phyloP scores from a whole-genome alignment of 495 filamentous ascomycete genomes.

The Cairneyella variabilis region DNA sequence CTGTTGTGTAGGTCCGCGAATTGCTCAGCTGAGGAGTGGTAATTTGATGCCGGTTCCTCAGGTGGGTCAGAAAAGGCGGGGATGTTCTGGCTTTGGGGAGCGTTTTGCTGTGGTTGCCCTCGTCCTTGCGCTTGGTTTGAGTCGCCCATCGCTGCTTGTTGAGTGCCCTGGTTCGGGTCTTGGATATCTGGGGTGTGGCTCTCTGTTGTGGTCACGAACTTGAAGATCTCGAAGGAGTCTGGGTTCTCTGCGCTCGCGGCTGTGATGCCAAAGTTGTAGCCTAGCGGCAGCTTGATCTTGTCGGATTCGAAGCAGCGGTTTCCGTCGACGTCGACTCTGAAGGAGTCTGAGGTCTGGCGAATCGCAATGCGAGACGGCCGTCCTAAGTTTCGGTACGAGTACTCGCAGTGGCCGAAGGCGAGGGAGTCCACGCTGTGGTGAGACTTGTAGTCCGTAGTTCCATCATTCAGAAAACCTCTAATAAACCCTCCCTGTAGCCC shows the following conservation, averaged over 20 bases:
- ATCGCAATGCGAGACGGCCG: constrained; percentile 73
- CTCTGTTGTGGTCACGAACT: constrained; percentile 65
- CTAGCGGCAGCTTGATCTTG: constrained; percentile 70
- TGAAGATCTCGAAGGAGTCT: constrained; percentile 92
- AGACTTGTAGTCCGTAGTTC: constrained; percentile 71
- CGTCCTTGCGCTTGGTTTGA: constrained; percentile 23
- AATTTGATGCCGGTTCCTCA: constrained; percentile 15
- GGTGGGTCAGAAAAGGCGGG: constrained; percentile 14
- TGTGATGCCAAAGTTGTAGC: constrained; percentile 83
- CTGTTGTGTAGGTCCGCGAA: constrained; percentile 80
- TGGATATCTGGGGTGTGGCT: constrained; percentile 20
- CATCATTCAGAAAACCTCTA: constrained; percentile 92
- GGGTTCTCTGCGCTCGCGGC: constrained; percentile 86
- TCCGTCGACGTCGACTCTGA: constrained; percentile 80
- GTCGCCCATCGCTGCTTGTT: constrained; percentile 20
- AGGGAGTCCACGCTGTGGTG: constrained; percentile 78
- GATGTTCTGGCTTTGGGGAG: too few species aligned
- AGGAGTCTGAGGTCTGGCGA: constrained; percentile 53
- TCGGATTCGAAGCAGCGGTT: constrained; percentile 78
- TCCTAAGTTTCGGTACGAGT: constrained; percentile 87
- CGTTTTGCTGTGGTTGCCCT: too few species aligned
- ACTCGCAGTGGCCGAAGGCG: constrained; percentile 91
- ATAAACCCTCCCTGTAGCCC: constrained; percentile 63
- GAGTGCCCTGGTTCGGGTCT: constrained; percentile 31
- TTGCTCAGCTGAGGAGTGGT: constrained; percentile 43